Conservation (phyloP, 148 eudicot species). For the Vaccinium darrowii region DNA sequence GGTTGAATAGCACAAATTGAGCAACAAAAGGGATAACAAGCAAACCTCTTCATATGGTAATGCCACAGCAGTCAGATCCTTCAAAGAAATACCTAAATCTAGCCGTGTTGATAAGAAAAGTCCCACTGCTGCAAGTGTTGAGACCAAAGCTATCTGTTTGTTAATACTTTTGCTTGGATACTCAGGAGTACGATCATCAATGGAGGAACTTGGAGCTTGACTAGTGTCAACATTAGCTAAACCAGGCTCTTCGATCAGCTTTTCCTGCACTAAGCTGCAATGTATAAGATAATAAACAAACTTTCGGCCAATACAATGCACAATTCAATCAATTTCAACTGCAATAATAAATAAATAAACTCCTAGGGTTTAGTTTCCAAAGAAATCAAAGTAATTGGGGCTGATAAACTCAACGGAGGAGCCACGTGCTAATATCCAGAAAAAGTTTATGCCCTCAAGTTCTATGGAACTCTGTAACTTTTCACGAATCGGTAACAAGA, state of each 20-base stretch:
- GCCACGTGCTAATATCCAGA: neutral
- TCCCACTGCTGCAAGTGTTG: slow-evolving; percentile 69
- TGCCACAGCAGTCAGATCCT: slow-evolving; percentile 79
- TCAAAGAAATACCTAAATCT: slow-evolving; percentile 82
- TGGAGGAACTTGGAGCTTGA: slow-evolving; percentile 35
- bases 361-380: neutral
- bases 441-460: neutral
- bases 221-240: slow-evolving; percentile 27
- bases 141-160: slow-evolving; percentile 56
- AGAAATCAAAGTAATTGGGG: neutral
- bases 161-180: slow-evolving; percentile 62
- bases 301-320: neutral
- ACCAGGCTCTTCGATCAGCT: slow-evolving; percentile 32
- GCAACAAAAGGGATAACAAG: neutral
- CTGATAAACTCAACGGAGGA: neutral
- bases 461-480: neutral
- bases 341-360: neutral
- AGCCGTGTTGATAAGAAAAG: slow-evolving; percentile 63
- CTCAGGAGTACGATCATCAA: slow-evolving; percentile 48
- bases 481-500: neutral
- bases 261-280: slow-evolving; percentile 44
- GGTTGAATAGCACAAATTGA: neutral
- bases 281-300: neutral
- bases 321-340: slow-evolving; percentile 4
- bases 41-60: slow-evolving; percentile 89